A percentile compares a stretch with the other conserved stretches of the same genome.
Evolutionary conservation across 306 rosid genomes (phyloP).

Genomic region (Prinsepia uniflora): DNA sequence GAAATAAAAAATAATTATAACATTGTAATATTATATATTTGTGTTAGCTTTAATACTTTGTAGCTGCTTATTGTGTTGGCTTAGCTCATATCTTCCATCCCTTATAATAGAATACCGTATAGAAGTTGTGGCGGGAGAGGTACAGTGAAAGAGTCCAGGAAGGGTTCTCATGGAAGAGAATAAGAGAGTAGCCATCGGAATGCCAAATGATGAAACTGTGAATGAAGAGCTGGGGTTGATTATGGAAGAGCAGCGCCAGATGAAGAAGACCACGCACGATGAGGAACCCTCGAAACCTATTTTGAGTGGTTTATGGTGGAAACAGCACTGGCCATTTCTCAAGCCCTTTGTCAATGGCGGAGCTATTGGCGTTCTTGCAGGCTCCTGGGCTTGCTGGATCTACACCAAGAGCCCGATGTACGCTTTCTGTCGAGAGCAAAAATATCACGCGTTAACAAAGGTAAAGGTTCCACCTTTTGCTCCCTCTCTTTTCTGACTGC

Average conservation of each 20-base stretch:
- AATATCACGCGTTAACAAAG: neutral
- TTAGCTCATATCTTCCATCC: no score
- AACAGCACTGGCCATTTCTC: neutral
- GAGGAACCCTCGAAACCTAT: neutral
- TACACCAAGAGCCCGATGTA: neutral
- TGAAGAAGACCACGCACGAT: neutral
- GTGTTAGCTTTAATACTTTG: no score
- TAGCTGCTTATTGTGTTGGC: no score
- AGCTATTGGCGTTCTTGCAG: neutral
- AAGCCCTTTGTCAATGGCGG: constrained; percentile 6
- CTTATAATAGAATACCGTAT: no score
- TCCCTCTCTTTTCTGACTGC: neutral
- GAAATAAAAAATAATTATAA: no score
- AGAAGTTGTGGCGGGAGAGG: neutral
- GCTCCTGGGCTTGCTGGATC: neutral
- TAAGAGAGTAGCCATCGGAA: neutral
- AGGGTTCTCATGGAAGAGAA: neutral
- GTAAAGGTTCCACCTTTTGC: neutral
- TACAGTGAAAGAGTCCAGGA: no score
- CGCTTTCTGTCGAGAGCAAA: neutral
- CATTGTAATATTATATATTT: no score
- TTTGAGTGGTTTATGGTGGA: neutral
- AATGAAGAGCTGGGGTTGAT: neutral
- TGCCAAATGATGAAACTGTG: neutral
- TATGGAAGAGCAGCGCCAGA: neutral